Conservation (phyloP, 108 stramenopile genomes). For the Nannochloropsis oceanica region DNA sequence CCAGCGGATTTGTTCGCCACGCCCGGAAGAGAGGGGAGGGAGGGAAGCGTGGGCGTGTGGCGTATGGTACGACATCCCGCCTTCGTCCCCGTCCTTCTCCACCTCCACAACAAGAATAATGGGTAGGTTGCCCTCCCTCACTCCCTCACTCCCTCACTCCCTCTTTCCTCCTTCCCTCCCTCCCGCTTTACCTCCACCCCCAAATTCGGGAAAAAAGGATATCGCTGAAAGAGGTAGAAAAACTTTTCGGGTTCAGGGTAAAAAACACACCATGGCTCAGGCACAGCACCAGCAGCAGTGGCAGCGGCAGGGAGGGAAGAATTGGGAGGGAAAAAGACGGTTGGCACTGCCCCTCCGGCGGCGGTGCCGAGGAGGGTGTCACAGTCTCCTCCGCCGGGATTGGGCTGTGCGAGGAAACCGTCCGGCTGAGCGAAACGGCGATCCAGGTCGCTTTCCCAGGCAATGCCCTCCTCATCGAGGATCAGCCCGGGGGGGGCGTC, state of each 20-base stretch:
- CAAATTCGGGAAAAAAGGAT: background rate
- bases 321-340: background rate
- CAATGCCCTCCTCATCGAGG: conserved; percentile 75
- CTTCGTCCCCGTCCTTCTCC: background rate
- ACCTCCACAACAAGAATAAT: background rate
- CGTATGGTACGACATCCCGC: background rate
- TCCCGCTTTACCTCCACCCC: background rate
- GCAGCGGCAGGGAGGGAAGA: too few species aligned
- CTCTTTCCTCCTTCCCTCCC: background rate
- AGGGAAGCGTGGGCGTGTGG: too few species aligned
- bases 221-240: background rate
- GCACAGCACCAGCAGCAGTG: background rate
- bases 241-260: background rate
- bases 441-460: conserved; percentile 83
- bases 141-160: background rate
- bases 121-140: background rate
- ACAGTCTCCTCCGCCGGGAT: background rate
- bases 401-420: conserved; percentile 39
- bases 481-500: conserved; percentile 7
- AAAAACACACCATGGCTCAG: background rate
- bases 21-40: too few species aligned
- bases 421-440: conserved; percentile 63
- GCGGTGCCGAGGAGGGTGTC: background rate
- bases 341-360: background rate
- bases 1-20: too few species aligned